Conservation (phyloP, 176 grass and related monocot species). For the Urochloa ruziziensis region DNA sequence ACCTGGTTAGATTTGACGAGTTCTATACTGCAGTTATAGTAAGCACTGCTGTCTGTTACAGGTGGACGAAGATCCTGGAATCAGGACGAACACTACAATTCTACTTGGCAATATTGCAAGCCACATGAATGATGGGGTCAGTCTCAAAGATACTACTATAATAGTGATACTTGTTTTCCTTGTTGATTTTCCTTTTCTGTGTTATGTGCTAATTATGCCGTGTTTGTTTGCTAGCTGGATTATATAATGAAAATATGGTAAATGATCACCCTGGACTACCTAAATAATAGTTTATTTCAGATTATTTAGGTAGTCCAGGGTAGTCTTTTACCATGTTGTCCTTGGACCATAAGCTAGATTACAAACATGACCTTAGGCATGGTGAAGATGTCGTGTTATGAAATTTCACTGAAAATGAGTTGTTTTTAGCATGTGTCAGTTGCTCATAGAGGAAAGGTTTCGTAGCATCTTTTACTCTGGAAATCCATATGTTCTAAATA, state of each 20-base stretch:
- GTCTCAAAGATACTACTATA: conserved; percentile 35
- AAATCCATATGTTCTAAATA: not conserved
- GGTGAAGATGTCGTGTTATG: not conserved
- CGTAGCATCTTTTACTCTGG: not conserved
- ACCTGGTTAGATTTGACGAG: not conserved
- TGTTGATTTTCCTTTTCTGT: conserved; percentile 7
- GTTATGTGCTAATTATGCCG: not conserved
- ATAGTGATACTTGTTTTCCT: conserved; percentile 27
- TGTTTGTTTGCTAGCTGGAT: too few species aligned
- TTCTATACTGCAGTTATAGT: conserved; percentile 1
- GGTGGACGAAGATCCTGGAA: conserved; percentile 97
- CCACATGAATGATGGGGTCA: conserved; percentile 97
- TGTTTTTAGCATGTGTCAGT: not conserved
- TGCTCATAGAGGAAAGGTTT: not conserved
- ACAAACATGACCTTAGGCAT: conserved; percentile 16
- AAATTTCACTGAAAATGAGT: not conserved
- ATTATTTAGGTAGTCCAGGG: too few species aligned
- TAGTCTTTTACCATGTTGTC: too few species aligned
- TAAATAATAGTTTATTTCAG: too few species aligned
- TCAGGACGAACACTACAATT: conserved; percentile 97
- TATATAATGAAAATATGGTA: too few species aligned
- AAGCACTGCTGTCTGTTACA: conserved; percentile 41
- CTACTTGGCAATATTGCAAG: conserved; percentile 95
- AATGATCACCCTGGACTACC: too few species aligned
- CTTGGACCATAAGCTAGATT: too few species aligned